Evolutionary conservation across 306 rosid genomes (phyloP).

Genomic region (Pterocarpus macrocarpus): DNA sequence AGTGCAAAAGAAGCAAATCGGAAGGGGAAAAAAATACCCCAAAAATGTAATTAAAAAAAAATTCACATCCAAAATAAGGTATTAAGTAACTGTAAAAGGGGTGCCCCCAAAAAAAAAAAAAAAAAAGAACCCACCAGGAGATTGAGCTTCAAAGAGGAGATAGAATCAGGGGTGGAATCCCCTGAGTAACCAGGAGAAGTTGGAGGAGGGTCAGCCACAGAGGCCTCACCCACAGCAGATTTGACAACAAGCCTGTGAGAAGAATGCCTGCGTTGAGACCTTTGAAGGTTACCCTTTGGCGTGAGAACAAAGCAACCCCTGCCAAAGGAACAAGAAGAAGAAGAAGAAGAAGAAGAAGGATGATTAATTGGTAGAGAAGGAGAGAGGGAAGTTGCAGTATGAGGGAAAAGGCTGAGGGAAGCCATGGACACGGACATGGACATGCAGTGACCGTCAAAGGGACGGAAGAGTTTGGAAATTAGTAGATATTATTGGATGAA

Average conservation of each 20-base stretch:
- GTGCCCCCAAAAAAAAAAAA: neutral
- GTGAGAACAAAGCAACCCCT: neutral
- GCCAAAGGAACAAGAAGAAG: conserved; percentile 15
- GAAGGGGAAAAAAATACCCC: neutral
- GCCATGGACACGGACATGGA: conserved; percentile 49
- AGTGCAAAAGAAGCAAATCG: neutral
- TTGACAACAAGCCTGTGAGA: conserved; percentile 46
- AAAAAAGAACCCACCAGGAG: conserved; percentile 62
- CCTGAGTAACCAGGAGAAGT: conserved; percentile 8
- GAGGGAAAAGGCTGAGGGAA: conserved; percentile 55
- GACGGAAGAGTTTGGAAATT: conserved; percentile 17
- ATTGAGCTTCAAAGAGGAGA: conserved; percentile 73
- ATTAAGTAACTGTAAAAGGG: neutral
- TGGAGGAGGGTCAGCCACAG: conserved; percentile 50
- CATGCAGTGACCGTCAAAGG: neutral
- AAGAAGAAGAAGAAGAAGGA: conserved; percentile 27
- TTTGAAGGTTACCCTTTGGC: conserved; percentile 7
- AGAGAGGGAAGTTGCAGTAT: conserved; percentile 29
- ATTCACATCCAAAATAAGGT: conserved; percentile 4
- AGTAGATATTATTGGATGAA: conserved; percentile 11
- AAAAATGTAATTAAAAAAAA: neutral
- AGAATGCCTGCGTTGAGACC: conserved; percentile 37
- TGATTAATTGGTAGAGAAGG: conserved; percentile 24
- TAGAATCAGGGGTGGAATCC: conserved; percentile 42
- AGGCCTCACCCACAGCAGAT: conserved; percentile 52